phyloP scores from a whole-genome alignment of 345 rosid genomes.

The Orychophragmus violaceus region DNA sequence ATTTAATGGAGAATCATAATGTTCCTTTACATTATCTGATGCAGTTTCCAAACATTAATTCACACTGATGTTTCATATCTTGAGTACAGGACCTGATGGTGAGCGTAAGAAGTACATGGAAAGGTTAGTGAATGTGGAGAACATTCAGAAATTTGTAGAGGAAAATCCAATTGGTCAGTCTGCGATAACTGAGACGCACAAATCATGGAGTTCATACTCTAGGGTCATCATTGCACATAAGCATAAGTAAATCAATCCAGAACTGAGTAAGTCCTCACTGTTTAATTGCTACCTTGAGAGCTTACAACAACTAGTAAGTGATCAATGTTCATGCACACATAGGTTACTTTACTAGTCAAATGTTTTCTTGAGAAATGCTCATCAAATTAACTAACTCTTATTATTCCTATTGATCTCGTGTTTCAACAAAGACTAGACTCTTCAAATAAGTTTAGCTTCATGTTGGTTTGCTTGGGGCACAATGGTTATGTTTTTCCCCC shows the following conservation, averaged over 20 bases:
- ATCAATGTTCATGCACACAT: not conserved
- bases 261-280: not conserved
- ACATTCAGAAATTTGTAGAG: conserved; percentile 54
- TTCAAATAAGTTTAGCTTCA: too few relatives aligned
- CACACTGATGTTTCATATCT: not conserved
- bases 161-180: conserved; percentile 77
- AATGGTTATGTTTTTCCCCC: not conserved
- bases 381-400: too few relatives aligned
- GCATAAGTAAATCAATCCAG: not conserved
- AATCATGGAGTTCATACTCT: conserved; percentile 53
- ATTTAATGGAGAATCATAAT: conserved; percentile 5
- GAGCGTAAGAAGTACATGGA: conserved; percentile 67
- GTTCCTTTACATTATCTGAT: not conserved
- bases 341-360: too few relatives aligned
- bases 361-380: too few relatives aligned
- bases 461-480: too few relatives aligned
- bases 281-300: not conserved
- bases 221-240: conserved; percentile 27
- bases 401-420: too few relatives aligned
- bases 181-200: conserved; percentile 48
- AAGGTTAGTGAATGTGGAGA: conserved; percentile 44
- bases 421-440: not conserved
- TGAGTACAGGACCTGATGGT: conserved; percentile 62
- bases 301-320: not conserved
- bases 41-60: not conserved